phyloP scores from a whole-genome alignment of 2,329 filamentous ascomycete genomes.

The Colletotrichum eleusines region DNA sequence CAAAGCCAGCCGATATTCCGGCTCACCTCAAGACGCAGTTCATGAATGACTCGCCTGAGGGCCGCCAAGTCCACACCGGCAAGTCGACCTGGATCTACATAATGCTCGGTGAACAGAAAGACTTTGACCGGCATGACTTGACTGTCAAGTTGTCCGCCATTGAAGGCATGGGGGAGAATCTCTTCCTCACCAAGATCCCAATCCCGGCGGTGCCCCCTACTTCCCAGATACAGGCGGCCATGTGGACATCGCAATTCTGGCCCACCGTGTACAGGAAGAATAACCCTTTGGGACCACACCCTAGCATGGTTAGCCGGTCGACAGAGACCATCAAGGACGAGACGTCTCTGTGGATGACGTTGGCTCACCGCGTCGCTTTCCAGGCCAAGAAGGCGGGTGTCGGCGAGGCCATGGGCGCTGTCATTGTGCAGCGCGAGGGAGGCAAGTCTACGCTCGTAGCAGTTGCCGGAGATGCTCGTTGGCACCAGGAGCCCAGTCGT shows the following conservation, averaged over 20 bases:
- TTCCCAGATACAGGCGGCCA: constrained; percentile 78
- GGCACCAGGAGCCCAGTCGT: constrained; percentile 65
- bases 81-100: constrained; percentile 73
- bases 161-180: constrained; percentile 62
- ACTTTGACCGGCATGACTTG: constrained; percentile 67
- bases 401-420: constrained; percentile 79
- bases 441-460: constrained; percentile 71
- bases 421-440: constrained; percentile 75
- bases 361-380: constrained; percentile 73
- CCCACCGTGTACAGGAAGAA: constrained; percentile 88
- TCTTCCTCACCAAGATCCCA: constrained; percentile 72
- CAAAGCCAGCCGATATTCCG: constrained; percentile 77
- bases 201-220: constrained; percentile 82
- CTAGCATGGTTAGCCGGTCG: constrained; percentile 77
- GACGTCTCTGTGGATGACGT: constrained; percentile 73
- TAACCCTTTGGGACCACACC: constrained; percentile 87
- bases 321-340: constrained; percentile 76
- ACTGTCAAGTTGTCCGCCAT: constrained; percentile 59
- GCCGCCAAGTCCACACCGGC: constrained; percentile 68
- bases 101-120: constrained; percentile 64
- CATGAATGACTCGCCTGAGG: constrained; percentile 68
- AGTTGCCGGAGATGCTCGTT: constrained; percentile 81
- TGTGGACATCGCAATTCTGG: constrained; percentile 85
- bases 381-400: constrained; percentile 68
- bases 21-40: constrained; percentile 71